Evolutionary conservation across 805 yeast genomes (phyloP), one percentile per base, ranked within the genome.

Genomic region (Spathaspora passalidarum): DNA sequence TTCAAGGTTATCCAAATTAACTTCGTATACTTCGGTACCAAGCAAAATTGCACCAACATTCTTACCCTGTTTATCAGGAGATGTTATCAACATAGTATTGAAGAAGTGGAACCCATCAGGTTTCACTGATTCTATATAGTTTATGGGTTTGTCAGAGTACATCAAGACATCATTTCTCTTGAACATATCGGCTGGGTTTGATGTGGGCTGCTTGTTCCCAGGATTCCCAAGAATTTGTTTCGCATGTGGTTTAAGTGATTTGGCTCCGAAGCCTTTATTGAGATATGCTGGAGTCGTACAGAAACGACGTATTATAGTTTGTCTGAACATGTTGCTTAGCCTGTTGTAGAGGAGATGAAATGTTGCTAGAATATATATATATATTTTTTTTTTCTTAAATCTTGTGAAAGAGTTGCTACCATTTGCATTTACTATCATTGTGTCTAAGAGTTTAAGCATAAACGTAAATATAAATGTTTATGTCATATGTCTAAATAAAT

Each of bases 1-100:
- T 42, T 78, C 78, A n/a, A 62, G 56, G 16, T 70, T 51, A 18
- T 68, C 53, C 38, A 85, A 57, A 52, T 81, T 76, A 35, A 86
- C 73, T 55, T 83, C 84, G 50, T 81, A 79, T 1, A 82, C 76
- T 55, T 84, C 89, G 55, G 69, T 80, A 55, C 78, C 76, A 8
- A 83, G 44, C 3, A 84, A 63, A 16, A 81, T 54, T 1, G 78
- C 69, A 9, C 80, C 85, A 13, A 69, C 66, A 11, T 68, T 58
- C 36, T 69, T 62, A 6, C 71, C 69, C 17, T 62, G 50, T 26
- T 60, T 51, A 49, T 65, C 60, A 2, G 76, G 76, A 1, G 80
- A 68, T 42, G 62, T 67, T 11, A 79, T 75, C 45, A 72, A 76
- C 44, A 72, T 61, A 48, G 77, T 78, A 48, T 77, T 78, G 2